Evolutionary conservation across 2,329 filamentous ascomycete genomes (phyloP).

Genomic region (Arthrobotrys megalospora): DNA sequence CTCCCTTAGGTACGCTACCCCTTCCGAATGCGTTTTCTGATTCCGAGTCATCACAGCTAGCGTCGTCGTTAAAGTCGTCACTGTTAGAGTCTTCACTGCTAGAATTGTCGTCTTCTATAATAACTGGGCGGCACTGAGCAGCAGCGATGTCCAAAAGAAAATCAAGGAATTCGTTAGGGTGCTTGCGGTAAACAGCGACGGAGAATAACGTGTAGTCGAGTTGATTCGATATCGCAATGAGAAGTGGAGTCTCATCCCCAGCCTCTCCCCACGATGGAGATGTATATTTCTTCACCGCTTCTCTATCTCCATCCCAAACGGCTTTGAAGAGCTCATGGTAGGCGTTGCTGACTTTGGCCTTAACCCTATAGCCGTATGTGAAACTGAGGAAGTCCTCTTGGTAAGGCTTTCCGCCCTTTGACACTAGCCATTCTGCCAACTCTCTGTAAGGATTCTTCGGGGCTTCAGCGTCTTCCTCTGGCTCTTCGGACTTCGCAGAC

Average conservation of each 20-base stretch:
- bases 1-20: background rate
- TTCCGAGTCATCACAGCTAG: background rate
- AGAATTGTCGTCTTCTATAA: constrained; percentile 69
- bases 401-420: constrained; percentile 72
- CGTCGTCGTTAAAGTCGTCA: constrained; percentile 19
- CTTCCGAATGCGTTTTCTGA: background rate
- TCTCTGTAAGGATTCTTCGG: constrained; percentile 61
- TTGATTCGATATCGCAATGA: constrained; percentile 71
- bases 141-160: constrained; percentile 79
- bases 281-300: constrained; percentile 18
- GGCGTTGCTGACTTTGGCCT: constrained; percentile 10
- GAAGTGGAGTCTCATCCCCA: constrained; percentile 75
- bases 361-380: constrained; percentile 58
- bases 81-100: constrained; percentile 59
- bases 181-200: constrained; percentile 77
- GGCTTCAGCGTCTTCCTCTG: constrained; percentile 64
- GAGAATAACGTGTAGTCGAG: constrained; percentile 72
- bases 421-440: constrained; percentile 50
- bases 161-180: constrained; percentile 71
- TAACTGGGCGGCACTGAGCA: constrained; percentile 76
- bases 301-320: constrained; percentile 76
- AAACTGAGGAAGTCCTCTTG: constrained; percentile 48
- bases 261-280: constrained; percentile 66
- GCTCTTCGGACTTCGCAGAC: constrained; percentile 67
- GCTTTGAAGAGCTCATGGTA: constrained; percentile 74